Evolutionary conservation across 805 yeast species (phyloP).

Genomic region (Tetrapisispora taiwanensis): DNA sequence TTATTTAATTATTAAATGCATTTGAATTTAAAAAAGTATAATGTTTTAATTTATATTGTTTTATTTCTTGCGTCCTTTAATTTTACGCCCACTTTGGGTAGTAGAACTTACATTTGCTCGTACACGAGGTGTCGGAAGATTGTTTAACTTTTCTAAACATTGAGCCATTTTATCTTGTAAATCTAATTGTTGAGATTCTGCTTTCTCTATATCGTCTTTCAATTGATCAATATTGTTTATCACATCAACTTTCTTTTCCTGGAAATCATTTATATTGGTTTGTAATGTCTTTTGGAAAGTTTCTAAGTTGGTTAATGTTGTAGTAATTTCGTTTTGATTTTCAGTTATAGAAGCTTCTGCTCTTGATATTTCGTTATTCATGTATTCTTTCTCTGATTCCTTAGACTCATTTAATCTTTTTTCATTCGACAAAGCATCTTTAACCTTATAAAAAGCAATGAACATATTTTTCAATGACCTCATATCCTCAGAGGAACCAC

Average conservation of each 20-base stretch:
- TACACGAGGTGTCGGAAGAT: slow-evolving; percentile 18
- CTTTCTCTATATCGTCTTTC: slow-evolving; percentile 8
- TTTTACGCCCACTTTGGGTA: slow-evolving; percentile 7
- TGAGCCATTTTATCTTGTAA: slow-evolving; percentile 11
- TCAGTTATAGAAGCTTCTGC: slow-evolving; percentile 42
- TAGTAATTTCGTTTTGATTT: slow-evolving; percentile 29
- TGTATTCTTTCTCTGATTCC: slow-evolving; percentile 53
- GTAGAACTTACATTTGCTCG: slow-evolving; percentile 10
- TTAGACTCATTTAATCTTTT: slow-evolving; percentile 38
- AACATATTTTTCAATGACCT: slow-evolving; percentile 12
- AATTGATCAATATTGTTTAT: slow-evolving; percentile 8
- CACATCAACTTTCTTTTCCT: slow-evolving; percentile 4
- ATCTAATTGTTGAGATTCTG: slow-evolving; percentile 6
- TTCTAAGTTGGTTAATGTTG: slow-evolving; percentile 7
- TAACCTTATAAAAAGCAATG: slow-evolving; percentile 33
- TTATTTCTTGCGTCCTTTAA: slow-evolving; percentile 6
- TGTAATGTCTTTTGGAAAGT: slow-evolving; percentile 11
- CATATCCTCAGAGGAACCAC: slow-evolving; percentile 6
- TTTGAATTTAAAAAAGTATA: too few relatives aligned
- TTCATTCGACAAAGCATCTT: slow-evolving; percentile 36
- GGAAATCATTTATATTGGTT: slow-evolving; percentile 5
- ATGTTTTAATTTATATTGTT: too few relatives aligned
- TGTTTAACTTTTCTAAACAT: slow-evolving; percentile 14
- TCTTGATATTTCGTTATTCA: slow-evolving; percentile 46
- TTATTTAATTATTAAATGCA: too few relatives aligned